Conservation (phyloP, 345 rosid species). For the Sisymbrium altissimum region DNA sequence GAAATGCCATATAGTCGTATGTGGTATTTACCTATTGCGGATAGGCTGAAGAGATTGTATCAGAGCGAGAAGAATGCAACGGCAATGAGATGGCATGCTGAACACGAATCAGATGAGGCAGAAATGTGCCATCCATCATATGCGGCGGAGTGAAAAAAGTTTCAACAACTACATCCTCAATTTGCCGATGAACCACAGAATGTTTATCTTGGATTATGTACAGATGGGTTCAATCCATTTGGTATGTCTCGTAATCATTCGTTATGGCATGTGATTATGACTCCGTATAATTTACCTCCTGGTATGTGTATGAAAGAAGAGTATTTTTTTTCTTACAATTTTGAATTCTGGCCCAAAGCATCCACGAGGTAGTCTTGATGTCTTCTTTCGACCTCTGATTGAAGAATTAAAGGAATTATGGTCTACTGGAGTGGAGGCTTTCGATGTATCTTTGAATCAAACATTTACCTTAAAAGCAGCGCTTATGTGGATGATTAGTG, state of each 20-base stretch:
- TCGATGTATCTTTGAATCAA: too few species aligned
- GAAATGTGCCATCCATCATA: too few species aligned
- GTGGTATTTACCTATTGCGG: too few species aligned
- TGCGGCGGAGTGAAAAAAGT: background rate
- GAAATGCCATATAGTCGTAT: background rate
- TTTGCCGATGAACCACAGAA: background rate
- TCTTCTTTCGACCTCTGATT: background rate
- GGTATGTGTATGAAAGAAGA: too few species aligned
- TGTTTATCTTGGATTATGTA: background rate
- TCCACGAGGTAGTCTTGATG: too few species aligned
- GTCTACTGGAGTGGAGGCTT: background rate
- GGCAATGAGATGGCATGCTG: too few species aligned
- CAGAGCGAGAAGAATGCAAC: too few species aligned
- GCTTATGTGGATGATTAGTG: background rate
- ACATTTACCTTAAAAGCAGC: too few species aligned
- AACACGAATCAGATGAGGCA: too few species aligned
- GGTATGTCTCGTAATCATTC: background rate
- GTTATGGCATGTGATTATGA: background rate
- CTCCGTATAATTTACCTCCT: background rate
- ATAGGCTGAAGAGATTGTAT: too few species aligned
- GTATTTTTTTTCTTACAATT: too few species aligned
- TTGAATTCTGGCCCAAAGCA: too few species aligned
- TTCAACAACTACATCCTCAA: background rate
- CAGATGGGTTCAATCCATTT: background rate
- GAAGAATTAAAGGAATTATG: background rate